These are phyloP conservation scores for Paraglomus brasilianum DNA, from an alignment of 192 early-diverging fungal species.

Conservation along the genomic window DNA sequence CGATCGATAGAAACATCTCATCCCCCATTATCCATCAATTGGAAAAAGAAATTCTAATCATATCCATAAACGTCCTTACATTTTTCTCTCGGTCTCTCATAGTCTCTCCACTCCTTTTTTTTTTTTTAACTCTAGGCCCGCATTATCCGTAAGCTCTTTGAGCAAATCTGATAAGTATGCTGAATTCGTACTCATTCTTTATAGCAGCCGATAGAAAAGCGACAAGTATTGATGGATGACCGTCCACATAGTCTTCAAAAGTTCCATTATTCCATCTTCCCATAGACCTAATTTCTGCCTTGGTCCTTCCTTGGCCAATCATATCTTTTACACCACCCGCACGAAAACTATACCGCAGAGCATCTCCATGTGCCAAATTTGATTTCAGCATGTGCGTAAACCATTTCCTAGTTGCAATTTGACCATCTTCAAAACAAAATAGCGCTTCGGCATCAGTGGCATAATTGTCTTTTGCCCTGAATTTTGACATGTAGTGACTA, in stretches of 20 bases:
- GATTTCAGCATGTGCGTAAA: background rate
- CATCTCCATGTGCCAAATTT: background rate
- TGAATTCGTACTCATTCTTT: background rate
- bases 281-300: background rate
- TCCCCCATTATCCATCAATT: no score
- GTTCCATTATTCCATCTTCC: background rate
- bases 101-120: background rate
- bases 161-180: no score
- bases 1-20: background rate
- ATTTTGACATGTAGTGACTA: background rate
- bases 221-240: background rate
- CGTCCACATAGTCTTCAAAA: conserved; percentile 1
- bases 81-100: conserved; percentile 1
- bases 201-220: conserved; percentile 3
- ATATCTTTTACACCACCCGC: conserved; percentile 2
- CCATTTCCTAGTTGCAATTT: background rate
- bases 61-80: background rate
- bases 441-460: background rate
- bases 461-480: background rate
- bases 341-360: conserved; percentile 2
- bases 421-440: conserved; percentile 5
- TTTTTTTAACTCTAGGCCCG: conserved; percentile 1
- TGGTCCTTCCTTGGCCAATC: conserved; percentile 6
- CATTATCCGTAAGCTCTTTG: no score
- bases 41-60: no score